Evolutionary conservation across 495 filamentous ascomycete species (phyloP).

Genomic region (Daldinia bambusicola): DNA sequence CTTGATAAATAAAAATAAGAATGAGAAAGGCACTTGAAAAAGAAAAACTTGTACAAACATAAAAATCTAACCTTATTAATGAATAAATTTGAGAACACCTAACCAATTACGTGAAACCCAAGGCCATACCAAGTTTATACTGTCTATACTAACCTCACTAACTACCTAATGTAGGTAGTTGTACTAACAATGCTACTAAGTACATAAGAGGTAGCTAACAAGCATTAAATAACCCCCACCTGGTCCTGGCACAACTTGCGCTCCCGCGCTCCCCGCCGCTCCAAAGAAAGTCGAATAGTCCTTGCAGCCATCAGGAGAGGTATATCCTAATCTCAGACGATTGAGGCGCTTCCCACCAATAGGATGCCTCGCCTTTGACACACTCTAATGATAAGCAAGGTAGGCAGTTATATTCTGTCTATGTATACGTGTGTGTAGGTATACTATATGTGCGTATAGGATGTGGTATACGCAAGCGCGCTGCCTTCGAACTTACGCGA

Average conservation of each 20-base stretch:
- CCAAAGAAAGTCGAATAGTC: conserved; percentile 9
- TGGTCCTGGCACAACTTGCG: not conserved
- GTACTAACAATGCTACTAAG: too few species aligned
- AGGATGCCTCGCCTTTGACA: conserved; percentile 22
- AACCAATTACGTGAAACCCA: not conserved
- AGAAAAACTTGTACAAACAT: not conserved
- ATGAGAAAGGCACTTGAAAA: too few species aligned
- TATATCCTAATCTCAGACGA: conserved; percentile 24
- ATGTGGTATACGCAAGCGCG: conserved; percentile 37
- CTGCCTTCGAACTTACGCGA: conserved; percentile 29
- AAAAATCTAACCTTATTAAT: conserved; percentile 8
- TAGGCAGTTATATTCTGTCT: conserved; percentile 3
- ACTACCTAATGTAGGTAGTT: too few species aligned
- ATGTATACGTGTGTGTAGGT: conserved; percentile 7
- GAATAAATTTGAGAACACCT: conserved; percentile 4
- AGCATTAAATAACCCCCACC: not conserved
- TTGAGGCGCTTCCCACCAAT: conserved; percentile 32
- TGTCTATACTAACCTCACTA: too few species aligned
- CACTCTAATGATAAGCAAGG: conserved; percentile 35
- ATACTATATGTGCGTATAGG: conserved; percentile 1
- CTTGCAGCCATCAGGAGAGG: conserved; percentile 36
- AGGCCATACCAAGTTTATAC: not conserved
- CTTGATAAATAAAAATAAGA: not conserved
- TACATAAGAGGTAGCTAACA: not conserved
- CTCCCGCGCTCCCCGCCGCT: conserved; percentile 39